Evolutionary conservation across 495 filamentous ascomycete species (phyloP).

Genomic region (Friedmanniomyces endolithicus): DNA sequence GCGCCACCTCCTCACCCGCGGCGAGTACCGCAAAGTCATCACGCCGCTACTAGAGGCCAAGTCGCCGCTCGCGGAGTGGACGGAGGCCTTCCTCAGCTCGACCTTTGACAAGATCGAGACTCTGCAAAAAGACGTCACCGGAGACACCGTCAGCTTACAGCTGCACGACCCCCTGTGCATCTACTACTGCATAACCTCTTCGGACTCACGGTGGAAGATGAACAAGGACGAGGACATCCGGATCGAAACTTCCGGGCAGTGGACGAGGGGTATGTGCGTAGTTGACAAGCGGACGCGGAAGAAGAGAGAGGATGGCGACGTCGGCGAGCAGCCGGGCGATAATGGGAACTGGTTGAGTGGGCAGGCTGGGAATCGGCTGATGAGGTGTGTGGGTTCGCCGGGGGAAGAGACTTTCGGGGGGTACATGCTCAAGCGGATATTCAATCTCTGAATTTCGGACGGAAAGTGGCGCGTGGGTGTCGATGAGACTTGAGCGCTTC

Average conservation of each 20-base stretch:
- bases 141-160: conserved; percentile 47
- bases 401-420: conserved; percentile 37
- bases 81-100: conserved; percentile 57
- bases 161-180: conserved; percentile 83
- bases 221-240: conserved; percentile 56
- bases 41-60: conserved; percentile 38
- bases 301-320: conserved; percentile 40
- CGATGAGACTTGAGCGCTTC: too few species aligned
- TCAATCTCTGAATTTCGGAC: conserved; percentile 21
- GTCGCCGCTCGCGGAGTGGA: conserved; percentile 77
- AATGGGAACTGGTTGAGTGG: conserved; percentile 60
- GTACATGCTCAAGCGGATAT: conserved; percentile 30
- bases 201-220: conserved; percentile 34
- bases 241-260: conserved; percentile 79
- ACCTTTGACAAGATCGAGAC: conserved; percentile 63
- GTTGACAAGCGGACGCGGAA: conserved; percentile 54
- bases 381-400: conserved; percentile 50
- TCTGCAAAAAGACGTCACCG: conserved; percentile 41
- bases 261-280: conserved; percentile 86
- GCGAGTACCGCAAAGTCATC: conserved; percentile 46
- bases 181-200: conserved; percentile 57
- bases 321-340: conserved; percentile 46
- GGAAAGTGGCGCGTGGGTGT: too few species aligned
- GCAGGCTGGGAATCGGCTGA: conserved; percentile 63
- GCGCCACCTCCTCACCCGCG: conserved; percentile 52